Evolutionary conservation across 2,329 filamentous ascomycete genomes (phyloP), one percentile per base, ranked within the genome.

Genomic region (Salinomyces thailandicus): DNA sequence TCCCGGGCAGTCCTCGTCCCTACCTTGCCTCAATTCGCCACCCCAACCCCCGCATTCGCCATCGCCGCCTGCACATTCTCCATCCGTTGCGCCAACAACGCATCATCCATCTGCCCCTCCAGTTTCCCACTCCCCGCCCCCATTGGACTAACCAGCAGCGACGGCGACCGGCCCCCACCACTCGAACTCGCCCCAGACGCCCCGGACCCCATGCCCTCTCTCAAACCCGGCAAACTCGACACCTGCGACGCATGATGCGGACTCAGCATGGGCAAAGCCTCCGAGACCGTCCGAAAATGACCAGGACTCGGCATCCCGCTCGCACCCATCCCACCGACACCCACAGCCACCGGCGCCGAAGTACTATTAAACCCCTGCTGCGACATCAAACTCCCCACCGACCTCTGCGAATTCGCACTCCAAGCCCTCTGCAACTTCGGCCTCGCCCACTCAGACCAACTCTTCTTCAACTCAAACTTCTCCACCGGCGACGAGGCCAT

Each of bases 361-460:
- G n/a, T n/a, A n/a, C n/a, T n/a, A n/a, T n/a, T n/a, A n/a, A n/a
- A n/a, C n/a, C n/a, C n/a, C n/a, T n/a, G n/a, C n/a, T n/a, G n/a
- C n/a, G n/a, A n/a, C 18, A 14, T 18, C 13, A 19, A 16, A 12
- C 24, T 26, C 17, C 19, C 11, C 16, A 38, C 32, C 26, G 26
- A 34, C 5, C 39, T 35, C 34, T 45, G 43, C 15, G 46, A 51
- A 16, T 47, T 34, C 18, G 41, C 48, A 24, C 45, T 49, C 51
- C 52, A 57, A n/a, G 50, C 52, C 18, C 55, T 45, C 11, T 42
- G 37, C 11, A 56, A 42, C 39, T 52, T 56, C 18, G 55, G 55
- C 15, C 55, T 38, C 7, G 54, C 53, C 52, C 53, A 57, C 12
- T 56, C 53, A 15, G 46, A 44, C 50, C 52, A 54, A 7, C 41